phyloP scores from a whole-genome alignment of 2,329 filamentous ascomycete genomes.

The Aspergillus glaucus region DNA sequence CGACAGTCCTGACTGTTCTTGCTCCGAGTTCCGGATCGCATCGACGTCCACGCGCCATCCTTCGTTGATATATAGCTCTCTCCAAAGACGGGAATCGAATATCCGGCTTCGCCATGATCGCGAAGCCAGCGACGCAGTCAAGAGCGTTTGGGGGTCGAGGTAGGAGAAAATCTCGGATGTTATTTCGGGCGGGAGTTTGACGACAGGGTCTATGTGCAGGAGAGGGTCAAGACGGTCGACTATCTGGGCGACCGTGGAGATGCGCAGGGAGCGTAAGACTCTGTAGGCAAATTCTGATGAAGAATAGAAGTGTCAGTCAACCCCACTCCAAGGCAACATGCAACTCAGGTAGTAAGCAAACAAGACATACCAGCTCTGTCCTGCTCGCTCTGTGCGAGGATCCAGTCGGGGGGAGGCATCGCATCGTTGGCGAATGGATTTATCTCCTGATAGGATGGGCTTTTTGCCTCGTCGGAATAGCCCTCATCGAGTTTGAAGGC shows the following conservation, averaged over 20 bases:
- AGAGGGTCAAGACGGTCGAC: constrained; percentile 74
- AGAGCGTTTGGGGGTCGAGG: constrained; percentile 71
- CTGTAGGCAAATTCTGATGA: constrained; percentile 69
- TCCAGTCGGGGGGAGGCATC: constrained; percentile 48
- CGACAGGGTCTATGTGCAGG: constrained; percentile 87
- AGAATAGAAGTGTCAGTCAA: constrained; percentile 12
- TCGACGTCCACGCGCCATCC: constrained; percentile 70
- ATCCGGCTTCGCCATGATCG: constrained; percentile 75
- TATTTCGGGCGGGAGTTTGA: constrained; percentile 80
- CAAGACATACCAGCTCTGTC: constrained; percentile 46
- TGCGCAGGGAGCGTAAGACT: constrained; percentile 70
- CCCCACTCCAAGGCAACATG: neutral
- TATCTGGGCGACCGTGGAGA: constrained; percentile 70
- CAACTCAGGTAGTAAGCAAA: constrained; percentile 1
- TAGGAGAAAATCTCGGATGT: constrained; percentile 84
- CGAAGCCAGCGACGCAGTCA: constrained; percentile 72
- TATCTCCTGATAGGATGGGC: constrained; percentile 35
- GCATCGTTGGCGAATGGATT: constrained; percentile 33
- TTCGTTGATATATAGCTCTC: constrained; percentile 71
- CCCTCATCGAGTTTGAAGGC: constrained; percentile 70
- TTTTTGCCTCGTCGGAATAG: constrained; percentile 69
- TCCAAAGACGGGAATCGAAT: constrained; percentile 80
- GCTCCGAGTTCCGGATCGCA: constrained; percentile 63
- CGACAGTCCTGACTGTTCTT: constrained; percentile 36
- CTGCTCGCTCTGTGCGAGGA: constrained; percentile 48